These are phyloP conservation scores for Phalaenopsis equestris DNA, from an alignment of 106 monocot species.

Conservation along the genomic window DNA sequence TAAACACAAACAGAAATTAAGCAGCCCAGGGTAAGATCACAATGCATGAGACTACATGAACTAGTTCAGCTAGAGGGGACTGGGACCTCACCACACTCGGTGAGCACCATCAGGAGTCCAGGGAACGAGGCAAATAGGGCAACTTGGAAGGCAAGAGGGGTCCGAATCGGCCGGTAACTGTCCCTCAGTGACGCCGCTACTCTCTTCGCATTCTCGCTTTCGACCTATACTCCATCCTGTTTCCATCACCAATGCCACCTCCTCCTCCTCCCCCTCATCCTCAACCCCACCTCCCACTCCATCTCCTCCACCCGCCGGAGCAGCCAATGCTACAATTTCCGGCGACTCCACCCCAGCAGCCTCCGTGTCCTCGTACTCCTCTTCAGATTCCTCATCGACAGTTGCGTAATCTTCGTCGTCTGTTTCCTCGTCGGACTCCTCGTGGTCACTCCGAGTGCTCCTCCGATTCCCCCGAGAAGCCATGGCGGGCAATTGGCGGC, in stretches of 20 bases:
- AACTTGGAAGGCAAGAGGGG: slow-evolving; percentile 16
- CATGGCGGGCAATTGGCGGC: not conserved
- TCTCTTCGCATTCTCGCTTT: not conserved
- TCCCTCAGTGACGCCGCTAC: not conserved
- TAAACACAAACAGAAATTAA: no score
- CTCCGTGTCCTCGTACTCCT: slow-evolving; percentile 1
- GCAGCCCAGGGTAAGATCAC: not conserved
- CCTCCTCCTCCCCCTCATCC: slow-evolving; percentile 9
- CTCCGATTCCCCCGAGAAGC: not conserved
- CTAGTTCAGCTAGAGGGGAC: not conserved
- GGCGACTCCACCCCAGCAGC: slow-evolving; percentile 2
- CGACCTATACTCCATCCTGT: not conserved
- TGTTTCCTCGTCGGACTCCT: not conserved
- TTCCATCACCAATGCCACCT: not conserved
- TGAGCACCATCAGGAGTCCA: slow-evolving; percentile 54
- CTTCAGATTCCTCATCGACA: not conserved
- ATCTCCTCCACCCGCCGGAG: not conserved
- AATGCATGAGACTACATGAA: not conserved
- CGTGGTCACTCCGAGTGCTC: not conserved
- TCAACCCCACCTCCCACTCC: slow-evolving; percentile 2
- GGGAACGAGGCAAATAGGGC: slow-evolving; percentile 45
- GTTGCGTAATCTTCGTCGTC: slow-evolving; percentile 21
- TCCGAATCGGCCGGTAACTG: slow-evolving; percentile 3
- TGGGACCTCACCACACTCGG: slow-evolving; percentile 36
- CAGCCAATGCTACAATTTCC: slow-evolving; percentile 9